phyloP scores from a whole-genome alignment of 1,284 basidiomycete species.

The Marasmius fiardii region DNA sequence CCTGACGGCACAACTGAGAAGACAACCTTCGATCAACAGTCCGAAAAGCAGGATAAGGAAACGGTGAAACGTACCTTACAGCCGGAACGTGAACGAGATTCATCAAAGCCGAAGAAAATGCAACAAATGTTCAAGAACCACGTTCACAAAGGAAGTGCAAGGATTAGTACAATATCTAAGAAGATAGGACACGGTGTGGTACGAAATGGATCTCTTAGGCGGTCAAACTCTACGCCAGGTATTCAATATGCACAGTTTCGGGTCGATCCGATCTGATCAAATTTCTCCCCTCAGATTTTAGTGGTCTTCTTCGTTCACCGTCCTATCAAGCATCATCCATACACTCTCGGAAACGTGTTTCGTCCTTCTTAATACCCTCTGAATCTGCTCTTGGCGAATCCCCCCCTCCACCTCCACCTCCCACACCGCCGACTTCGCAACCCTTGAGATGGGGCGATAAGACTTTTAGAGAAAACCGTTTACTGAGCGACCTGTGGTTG shows the following conservation, averaged over 20 bases:
- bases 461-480: slow-evolving; percentile 60
- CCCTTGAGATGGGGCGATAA: slow-evolving; percentile 41
- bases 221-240: slow-evolving; percentile 68
- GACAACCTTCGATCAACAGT: slow-evolving; percentile 1
- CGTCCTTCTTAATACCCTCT: slow-evolving; percentile 7
- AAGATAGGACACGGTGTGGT: slow-evolving; percentile 71
- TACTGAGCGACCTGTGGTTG: slow-evolving; percentile 89
- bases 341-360: slow-evolving; percentile 12
- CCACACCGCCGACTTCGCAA: slow-evolving; percentile 33
- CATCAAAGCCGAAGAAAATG: slow-evolving; percentile 61
- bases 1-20: slow-evolving; percentile 16
- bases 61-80: slow-evolving; percentile 1
- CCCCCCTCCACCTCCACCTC: slow-evolving; percentile 36
- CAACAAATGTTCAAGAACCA: slow-evolving; percentile 70
- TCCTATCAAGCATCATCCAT: slow-evolving; percentile 82
- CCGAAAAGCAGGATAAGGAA: slow-evolving; percentile 14
- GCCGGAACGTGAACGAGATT: slow-evolving; percentile 25
- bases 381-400: slow-evolving; percentile 30
- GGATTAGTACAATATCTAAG: slow-evolving; percentile 72
- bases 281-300: slow-evolving; percentile 48
- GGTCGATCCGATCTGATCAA: slow-evolving; percentile 1
- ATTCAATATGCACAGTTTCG: slow-evolving; percentile 13
- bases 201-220: slow-evolving; percentile 50
- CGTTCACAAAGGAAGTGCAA: slow-evolving; percentile 67
- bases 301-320: slow-evolving; percentile 54